These are phyloP conservation scores for Ophiostoma himal-ulmi DNA, from an alignment of 2,329 filamentous ascomycete genomes.

Conservation along the genomic window DNA sequence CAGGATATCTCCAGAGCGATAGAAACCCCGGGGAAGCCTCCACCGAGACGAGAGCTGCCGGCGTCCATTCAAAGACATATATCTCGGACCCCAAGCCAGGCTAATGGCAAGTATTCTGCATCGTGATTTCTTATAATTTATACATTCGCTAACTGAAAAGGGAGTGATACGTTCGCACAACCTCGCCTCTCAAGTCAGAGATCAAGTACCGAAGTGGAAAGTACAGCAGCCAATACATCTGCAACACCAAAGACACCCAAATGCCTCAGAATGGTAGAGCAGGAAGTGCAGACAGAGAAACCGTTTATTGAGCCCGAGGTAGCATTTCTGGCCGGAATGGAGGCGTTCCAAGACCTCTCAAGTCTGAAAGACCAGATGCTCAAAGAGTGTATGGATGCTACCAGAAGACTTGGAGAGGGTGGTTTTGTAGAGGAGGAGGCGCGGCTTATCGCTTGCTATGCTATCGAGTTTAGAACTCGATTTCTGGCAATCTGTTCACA, in stretches of 20 bases:
- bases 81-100: constrained; percentile 18
- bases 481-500: constrained; percentile 15
- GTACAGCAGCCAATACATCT: neutral
- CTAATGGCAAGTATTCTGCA: neutral
- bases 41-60: constrained; percentile 24
- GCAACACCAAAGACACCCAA: neutral
- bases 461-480: constrained; percentile 16
- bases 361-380: constrained; percentile 19
- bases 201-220: neutral
- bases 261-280: neutral
- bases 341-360: constrained; percentile 17
- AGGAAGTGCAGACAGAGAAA: constrained; percentile 20
- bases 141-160: neutral
- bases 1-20: neutral
- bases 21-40: constrained; percentile 17
- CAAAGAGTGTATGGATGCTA: constrained; percentile 21
- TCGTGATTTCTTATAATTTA: neutral
- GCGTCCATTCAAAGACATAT: constrained; percentile 20
- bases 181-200: neutral
- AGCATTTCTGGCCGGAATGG: constrained; percentile 15
- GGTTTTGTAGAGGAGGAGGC: constrained; percentile 20
- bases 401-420: constrained; percentile 7
- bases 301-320: neutral
- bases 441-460: constrained; percentile 21
- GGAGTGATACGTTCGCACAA: neutral